Percentiles rank a stretch among this genome's conserved stretches.
These are phyloP conservation scores for Pyronema domesticum DNA, from an alignment of 495 filamentous ascomycete genomes.

Conservation along the genomic window DNA sequence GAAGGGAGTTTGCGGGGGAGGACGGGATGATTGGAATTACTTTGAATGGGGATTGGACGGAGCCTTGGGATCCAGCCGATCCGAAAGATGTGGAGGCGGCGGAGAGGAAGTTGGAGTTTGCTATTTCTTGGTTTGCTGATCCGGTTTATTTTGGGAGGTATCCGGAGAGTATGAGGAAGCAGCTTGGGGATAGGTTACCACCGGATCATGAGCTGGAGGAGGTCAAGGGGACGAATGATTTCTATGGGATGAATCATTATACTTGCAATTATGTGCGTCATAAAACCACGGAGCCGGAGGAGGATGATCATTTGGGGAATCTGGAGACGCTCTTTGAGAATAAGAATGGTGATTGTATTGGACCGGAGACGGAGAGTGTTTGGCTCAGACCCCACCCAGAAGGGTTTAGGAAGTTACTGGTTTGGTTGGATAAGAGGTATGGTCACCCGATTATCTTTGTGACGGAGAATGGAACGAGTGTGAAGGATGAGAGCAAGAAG, in stretches of 20 bases:
- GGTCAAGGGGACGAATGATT: constrained; percentile 32
- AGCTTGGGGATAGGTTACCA: constrained; percentile 33
- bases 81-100: constrained; percentile 34
- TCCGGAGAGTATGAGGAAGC: constrained; percentile 32
- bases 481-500: constrained; percentile 30
- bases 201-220: constrained; percentile 27
- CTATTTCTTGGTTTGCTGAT: constrained; percentile 39
- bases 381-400: constrained; percentile 30
- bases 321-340: constrained; percentile 30
- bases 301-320: constrained; percentile 33
- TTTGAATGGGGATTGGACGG: constrained; percentile 39
- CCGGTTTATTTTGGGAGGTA: constrained; percentile 34
- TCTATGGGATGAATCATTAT: constrained; percentile 38
- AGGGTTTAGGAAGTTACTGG: constrained; percentile 31
- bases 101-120: constrained; percentile 37
- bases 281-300: constrained; percentile 25
- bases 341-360: constrained; percentile 30
- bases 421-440: constrained; percentile 30
- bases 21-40: constrained; percentile 38
- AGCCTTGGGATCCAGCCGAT: constrained; percentile 36
- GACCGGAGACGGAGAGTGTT: constrained; percentile 31
- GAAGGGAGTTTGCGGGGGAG: constrained; percentile 34
- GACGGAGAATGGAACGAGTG: constrained; percentile 35
- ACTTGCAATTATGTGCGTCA: constrained; percentile 33
- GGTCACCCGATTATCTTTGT: constrained; percentile 31